Conservation (phyloP, 306 rosid genomes). For the Canavalia gladiata region DNA sequence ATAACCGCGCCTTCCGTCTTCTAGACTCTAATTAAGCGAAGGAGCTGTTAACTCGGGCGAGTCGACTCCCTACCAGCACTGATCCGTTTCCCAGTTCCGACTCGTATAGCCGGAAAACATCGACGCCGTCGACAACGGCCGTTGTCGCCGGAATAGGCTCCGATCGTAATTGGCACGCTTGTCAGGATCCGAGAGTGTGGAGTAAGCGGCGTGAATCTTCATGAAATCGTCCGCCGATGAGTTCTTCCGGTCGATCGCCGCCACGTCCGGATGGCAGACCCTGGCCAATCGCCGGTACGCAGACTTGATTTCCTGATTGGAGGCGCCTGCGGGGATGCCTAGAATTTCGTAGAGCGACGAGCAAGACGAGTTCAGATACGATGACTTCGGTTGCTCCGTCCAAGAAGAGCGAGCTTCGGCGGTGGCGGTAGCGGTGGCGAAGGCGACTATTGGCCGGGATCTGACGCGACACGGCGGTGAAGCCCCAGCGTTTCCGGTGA, state of each 20-base stretch:
- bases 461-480: slow-evolving; percentile 36
- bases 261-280: slow-evolving; percentile 89
- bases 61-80: slow-evolving; percentile 92
- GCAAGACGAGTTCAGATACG: slow-evolving; percentile 51
- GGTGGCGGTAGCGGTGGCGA: slow-evolving; percentile 58
- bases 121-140: slow-evolving; percentile 60
- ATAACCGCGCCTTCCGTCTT: slow-evolving; percentile 42
- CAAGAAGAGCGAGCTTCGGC: slow-evolving; percentile 55
- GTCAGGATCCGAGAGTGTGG: slow-evolving; percentile 83
- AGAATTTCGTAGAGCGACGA: slow-evolving; percentile 77
- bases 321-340: slow-evolving; percentile 74
- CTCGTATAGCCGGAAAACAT: slow-evolving; percentile 65
- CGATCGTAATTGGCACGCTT: slow-evolving; percentile 90
- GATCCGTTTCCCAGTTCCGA: slow-evolving; percentile 97
- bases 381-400: slow-evolving; percentile 53
- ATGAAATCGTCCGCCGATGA: slow-evolving; percentile 81
- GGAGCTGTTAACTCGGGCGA: slow-evolving; percentile 29
- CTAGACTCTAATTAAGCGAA: not conserved
- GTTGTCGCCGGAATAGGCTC: slow-evolving; percentile 56
- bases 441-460: slow-evolving; percentile 35
- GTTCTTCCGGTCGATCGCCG: slow-evolving; percentile 60
- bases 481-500: slow-evolving; percentile 29
- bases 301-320: slow-evolving; percentile 78
- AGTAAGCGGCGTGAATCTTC: slow-evolving; percentile 84
- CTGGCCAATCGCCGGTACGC: slow-evolving; percentile 89